Evolutionary conservation across 371 early-diverging fungal species (phyloP).

Genomic region (Mucor plumbeus): DNA sequence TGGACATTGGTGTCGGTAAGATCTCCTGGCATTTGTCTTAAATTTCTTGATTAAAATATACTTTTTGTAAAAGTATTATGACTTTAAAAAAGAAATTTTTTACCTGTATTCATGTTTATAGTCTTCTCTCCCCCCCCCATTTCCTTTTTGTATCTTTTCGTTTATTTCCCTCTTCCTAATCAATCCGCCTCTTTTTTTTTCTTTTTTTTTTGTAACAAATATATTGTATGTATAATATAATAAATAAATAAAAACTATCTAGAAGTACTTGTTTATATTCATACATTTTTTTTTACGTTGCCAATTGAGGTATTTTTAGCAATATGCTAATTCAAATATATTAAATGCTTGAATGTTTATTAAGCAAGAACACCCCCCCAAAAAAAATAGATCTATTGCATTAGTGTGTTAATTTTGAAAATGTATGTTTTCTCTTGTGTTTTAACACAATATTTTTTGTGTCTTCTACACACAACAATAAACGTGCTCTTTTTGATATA

Average conservation of each 20-base stretch:
- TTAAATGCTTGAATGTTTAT: background rate
- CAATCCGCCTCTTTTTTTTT: slow-evolving; percentile 5
- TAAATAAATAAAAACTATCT: background rate
- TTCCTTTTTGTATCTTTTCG: background rate
- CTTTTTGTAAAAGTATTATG: slow-evolving; percentile 1
- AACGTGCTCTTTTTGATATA: background rate
- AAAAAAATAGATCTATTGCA: background rate
- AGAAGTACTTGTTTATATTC: background rate
- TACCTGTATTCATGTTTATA: slow-evolving; percentile 6
- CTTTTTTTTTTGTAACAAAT: slow-evolving; percentile 7
- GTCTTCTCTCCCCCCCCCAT: no score
- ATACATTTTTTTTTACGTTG: background rate
- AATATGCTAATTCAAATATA: background rate
- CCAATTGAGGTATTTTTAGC: background rate
- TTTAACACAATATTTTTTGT: background rate
- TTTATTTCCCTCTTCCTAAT: background rate
- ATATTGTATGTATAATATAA: slow-evolving; percentile 1
- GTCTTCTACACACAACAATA: background rate
- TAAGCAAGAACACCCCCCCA: background rate
- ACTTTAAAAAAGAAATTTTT: background rate
- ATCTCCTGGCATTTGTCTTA: slow-evolving; percentile 29
- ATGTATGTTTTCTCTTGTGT: background rate
- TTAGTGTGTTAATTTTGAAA: background rate
- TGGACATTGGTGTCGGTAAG: slow-evolving; percentile 30
- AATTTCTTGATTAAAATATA: background rate